These are phyloP conservation scores for Simplicillium aogashimaense DNA, from an alignment of 2,329 filamentous ascomycete species.

Conservation along the genomic window DNA sequence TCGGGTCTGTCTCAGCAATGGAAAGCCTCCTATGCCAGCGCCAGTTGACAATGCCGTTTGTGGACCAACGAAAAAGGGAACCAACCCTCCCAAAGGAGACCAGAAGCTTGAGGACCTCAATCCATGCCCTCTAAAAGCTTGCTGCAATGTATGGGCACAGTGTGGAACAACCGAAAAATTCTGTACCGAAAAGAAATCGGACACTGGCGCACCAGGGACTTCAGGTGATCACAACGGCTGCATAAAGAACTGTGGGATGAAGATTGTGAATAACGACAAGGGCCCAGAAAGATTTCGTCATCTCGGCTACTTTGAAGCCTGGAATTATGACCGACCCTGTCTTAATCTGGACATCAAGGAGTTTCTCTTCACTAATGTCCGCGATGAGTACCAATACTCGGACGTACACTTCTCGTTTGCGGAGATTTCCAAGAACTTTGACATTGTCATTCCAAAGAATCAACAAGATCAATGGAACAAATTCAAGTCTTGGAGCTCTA, in stretches of 20 bases:
- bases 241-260: conserved; percentile 29
- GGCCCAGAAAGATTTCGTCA: neutral
- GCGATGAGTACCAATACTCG: conserved; percentile 3
- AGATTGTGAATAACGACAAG: conserved; percentile 8
- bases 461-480: conserved; percentile 13
- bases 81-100: conserved; percentile 14
- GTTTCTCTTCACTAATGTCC: conserved; percentile 5
- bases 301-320: conserved; percentile 13
- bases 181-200: conserved; percentile 1
- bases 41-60: conserved; percentile 24
- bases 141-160: conserved; percentile 8
- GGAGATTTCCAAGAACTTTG: no score
- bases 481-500: conserved; percentile 19
- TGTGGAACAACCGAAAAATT: conserved; percentile 3
- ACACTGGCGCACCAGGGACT: conserved; percentile 9
- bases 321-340: conserved; percentile 7
- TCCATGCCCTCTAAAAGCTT: conserved; percentile 17
- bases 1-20: conserved; percentile 14
- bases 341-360: conserved; percentile 13
- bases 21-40: conserved; percentile 14
- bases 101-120: conserved; percentile 20
- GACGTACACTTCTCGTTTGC: conserved; percentile 16
- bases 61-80: conserved; percentile 29
- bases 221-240: conserved; percentile 21
- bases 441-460: conserved; percentile 8